Evolutionary conservation across 306 rosid genomes (phyloP).

Genomic region (Quercus ilex): DNA sequence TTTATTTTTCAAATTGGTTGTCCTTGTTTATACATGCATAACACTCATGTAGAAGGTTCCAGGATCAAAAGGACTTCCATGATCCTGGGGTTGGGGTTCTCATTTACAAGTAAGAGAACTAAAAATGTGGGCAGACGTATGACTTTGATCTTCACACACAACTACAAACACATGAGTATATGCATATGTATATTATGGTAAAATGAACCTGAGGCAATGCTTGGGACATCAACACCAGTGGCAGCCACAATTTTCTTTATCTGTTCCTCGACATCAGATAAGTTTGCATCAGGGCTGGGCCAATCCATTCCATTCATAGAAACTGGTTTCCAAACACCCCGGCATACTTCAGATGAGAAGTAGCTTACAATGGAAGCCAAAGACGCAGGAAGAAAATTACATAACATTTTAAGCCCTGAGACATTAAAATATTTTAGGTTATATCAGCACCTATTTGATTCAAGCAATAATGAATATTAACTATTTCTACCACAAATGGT

Average conservation of each 20-base stretch:
- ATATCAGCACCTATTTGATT: neutral
- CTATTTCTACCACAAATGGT: neutral
- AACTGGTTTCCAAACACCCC: slow-evolving; percentile 91
- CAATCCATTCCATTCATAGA: slow-evolving; percentile 98
- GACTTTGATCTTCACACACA: neutral
- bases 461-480: neutral
- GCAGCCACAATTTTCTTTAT: slow-evolving; percentile 85
- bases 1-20: neutral
- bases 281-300: slow-evolving; percentile 97
- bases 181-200: neutral
- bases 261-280: slow-evolving; percentile 79
- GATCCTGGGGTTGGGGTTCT: neutral
- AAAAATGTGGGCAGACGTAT: neutral
- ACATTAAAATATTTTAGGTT: neutral
- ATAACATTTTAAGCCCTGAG: slow-evolving; percentile 91
- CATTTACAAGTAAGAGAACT: neutral
- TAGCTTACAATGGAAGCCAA: slow-evolving; percentile 91
- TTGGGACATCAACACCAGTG: slow-evolving; percentile 90
- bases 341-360: slow-evolving; percentile 93
- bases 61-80: neutral
- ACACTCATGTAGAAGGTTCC: too few relatives aligned
- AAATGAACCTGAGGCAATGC: slow-evolving; percentile 75
- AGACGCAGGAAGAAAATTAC: slow-evolving; percentile 95
- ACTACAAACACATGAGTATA: neutral
- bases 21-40: neutral